These are phyloP conservation scores for Anethum foeniculum DNA, from an alignment of 140 eudicot genomes.

Conservation along the genomic window DNA sequence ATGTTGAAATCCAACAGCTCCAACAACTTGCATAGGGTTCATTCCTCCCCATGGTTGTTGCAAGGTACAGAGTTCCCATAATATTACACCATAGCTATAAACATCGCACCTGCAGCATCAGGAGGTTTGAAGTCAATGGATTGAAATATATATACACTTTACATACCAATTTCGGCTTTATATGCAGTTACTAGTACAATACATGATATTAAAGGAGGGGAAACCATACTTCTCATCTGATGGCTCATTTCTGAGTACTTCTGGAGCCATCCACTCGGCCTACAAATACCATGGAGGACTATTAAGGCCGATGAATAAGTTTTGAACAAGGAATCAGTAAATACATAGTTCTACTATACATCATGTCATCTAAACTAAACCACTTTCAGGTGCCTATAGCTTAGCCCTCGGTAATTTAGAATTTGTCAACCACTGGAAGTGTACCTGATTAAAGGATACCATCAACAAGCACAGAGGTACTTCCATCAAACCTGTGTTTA, in stretches of 20 bases:
- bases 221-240: constrained; percentile 80
- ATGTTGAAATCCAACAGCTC: constrained; percentile 98
- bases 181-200: not conserved
- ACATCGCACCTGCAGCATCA: constrained; percentile 62
- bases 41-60: constrained; percentile 98
- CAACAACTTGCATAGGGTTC: constrained; percentile 99
- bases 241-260: constrained; percentile 91
- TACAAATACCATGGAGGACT: constrained; percentile 22
- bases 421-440: not conserved
- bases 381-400: not conserved
- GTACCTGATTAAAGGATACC: not conserved
- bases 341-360: not conserved
- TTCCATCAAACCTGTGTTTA: not conserved
- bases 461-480: not conserved
- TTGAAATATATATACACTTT: not conserved
- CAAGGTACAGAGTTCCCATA: constrained; percentile 95
- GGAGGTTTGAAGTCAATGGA: not conserved
- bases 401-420: not conserved
- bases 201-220: not conserved
- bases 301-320: not conserved
- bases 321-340: not conserved
- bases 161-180: not conserved
- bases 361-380: not conserved
- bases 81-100: constrained; percentile 83
- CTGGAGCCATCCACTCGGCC: constrained; percentile 99